A percentile compares a stretch with the other conserved stretches of the same genome.
phyloP scores from a whole-genome alignment of 331 rosid genomes.

The Stylosanthes scabra region DNA sequence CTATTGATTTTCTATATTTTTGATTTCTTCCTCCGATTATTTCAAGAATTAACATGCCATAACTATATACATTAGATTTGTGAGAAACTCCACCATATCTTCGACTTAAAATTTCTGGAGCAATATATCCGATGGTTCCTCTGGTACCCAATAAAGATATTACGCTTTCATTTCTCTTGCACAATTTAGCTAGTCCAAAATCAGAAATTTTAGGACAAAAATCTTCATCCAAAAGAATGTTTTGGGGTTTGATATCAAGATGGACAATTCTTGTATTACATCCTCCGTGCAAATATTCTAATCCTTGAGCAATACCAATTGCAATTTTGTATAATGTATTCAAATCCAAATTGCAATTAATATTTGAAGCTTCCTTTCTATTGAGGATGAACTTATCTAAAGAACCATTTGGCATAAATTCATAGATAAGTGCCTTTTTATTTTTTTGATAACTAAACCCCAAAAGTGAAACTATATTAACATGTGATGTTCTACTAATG shows the following conservation, averaged over 20 bases:
- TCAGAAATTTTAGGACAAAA: not conserved
- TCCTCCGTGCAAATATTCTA: not conserved
- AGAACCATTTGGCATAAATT: not conserved
- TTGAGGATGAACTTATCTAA: not conserved
- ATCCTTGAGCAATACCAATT: not conserved
- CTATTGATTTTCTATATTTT: not conserved
- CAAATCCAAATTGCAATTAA: not conserved
- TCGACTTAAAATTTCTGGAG: not conserved
- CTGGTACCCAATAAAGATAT: not conserved
- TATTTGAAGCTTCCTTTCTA: not conserved
- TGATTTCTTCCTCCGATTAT: not conserved
- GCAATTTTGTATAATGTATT: not conserved
- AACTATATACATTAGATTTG: not conserved
- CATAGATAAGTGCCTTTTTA: not conserved
- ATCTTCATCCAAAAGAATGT: not conserved
- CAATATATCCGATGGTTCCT: not conserved
- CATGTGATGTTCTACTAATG: not conserved
- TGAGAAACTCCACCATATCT: not conserved
- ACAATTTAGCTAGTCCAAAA: not conserved
- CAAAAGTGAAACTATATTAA: not conserved
- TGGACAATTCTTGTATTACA: not conserved
- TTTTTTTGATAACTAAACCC: not conserved
- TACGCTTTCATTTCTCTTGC: not conserved
- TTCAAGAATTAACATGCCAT: not conserved
- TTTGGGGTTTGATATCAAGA: not conserved